Evolutionary conservation across 441 rosid species (phyloP), one percentile per base, ranked within the genome.

Genomic region (Euphorbia corollata): DNA sequence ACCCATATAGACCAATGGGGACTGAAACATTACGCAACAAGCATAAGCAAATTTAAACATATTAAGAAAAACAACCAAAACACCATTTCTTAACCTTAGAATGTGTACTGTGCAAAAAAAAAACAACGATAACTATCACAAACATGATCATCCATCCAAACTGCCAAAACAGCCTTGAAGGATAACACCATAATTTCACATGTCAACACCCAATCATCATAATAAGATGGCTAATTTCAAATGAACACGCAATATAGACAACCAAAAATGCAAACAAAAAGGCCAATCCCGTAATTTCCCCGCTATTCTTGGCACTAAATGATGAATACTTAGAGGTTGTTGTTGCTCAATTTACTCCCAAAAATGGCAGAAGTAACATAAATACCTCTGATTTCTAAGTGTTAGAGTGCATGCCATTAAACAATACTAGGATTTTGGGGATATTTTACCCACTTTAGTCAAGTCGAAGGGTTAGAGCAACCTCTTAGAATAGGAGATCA

Each of bases 1-100:
- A 80, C 50, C 96, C 99, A 73, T 89, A 91, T 61, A 94, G 83
- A 63, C 96, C 92, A 79, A 94, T 89, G 50, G 99, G 92, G 78
- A 91, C 97, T 91, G 96, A 59, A 64, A 76, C 63, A 77, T 56
- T 39, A 58, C 8, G 16, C 15, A 61, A 77, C 68, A 71, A 16
- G 61, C 34, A 79, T 22, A 74, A 62, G 27, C 64, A 30, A 66
- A 13, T 51, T 71, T 41, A 38, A 59, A 59, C 19, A 45, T 64
- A 64, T 54, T 50, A 53, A 63, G n/a, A 69, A 61, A 67, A 61
- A 50, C 36, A 67, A 22, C 12, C 6, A 39, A 47, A 59, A 30
- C 48, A 9, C 8, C 15, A 59, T 11, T 19, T 54, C 27, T 24
- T 43, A 16, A 34, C 51, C 48, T 27, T 39, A 13, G 10, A 53